phyloP scores from a whole-genome alignment of 2,329 filamentous ascomycete genomes.

The Aureobasidium sp. region DNA sequence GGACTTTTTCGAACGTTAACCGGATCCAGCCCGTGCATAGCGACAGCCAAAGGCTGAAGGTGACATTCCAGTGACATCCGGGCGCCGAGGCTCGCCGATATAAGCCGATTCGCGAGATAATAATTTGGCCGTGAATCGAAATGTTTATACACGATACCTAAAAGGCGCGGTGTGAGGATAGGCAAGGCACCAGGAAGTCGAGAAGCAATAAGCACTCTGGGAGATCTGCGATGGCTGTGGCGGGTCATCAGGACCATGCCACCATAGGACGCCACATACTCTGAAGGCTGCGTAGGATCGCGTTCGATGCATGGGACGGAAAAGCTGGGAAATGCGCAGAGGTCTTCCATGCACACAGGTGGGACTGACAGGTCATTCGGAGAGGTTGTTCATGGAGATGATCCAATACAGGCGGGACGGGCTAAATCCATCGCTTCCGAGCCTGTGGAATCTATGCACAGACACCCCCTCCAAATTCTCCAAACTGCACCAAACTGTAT shows the following conservation, averaged over 20 bases:
- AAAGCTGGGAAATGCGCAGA: background rate
- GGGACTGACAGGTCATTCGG: background rate
- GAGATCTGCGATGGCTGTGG: conserved; percentile 1
- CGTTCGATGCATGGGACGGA: conserved; percentile 4
- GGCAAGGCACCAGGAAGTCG: background rate
- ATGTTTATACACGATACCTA: background rate
- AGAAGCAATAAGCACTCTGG: background rate
- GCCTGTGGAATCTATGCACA: background rate
- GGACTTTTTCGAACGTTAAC: background rate
- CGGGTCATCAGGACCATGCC: background rate
- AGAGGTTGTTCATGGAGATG: background rate
- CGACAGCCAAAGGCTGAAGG: background rate
- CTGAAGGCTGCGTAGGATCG: background rate
- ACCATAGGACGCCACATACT: background rate
- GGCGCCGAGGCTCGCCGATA: background rate
- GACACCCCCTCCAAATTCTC: background rate
- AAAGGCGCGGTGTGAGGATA: background rate
- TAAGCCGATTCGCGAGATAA: background rate
- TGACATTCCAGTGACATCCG: conserved; percentile 10
- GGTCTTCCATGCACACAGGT: background rate
- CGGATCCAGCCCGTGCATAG: background rate
- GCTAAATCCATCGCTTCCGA: conserved; percentile 1
- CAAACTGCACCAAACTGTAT: background rate
- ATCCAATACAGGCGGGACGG: background rate
- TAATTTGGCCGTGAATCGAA: background rate